phyloP scores from a whole-genome alignment of 2,329 filamentous ascomycete genomes.

The Ophiostoma quercus region DNA sequence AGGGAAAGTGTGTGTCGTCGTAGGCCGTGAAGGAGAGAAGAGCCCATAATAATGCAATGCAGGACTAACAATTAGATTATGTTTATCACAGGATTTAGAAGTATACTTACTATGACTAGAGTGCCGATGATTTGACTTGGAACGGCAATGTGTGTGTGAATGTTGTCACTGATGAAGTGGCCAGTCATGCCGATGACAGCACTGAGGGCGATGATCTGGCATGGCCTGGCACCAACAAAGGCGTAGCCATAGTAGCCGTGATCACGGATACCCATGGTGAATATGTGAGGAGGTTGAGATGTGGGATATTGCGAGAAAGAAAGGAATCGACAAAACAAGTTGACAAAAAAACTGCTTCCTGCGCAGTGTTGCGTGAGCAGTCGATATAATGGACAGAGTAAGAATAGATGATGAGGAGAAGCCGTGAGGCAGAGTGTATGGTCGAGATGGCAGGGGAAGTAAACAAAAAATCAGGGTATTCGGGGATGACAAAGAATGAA shows the following conservation, averaged over 20 bases:
- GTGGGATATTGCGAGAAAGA: background rate
- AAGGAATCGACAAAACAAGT: background rate
- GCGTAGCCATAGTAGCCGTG: constrained; percentile 54
- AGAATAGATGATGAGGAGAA: background rate
- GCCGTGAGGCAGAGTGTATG: constrained; percentile 4
- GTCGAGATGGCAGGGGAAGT: background rate
- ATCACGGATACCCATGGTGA: constrained; percentile 31
- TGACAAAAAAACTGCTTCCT: background rate
- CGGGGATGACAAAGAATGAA: background rate
- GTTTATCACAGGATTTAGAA: too few species aligned
- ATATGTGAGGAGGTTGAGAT: background rate
- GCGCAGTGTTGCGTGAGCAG: constrained; percentile 13
- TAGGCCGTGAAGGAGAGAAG: constrained; percentile 47
- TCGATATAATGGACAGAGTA: background rate
- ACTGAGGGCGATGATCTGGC: constrained; percentile 67
- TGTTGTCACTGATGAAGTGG: constrained; percentile 76
- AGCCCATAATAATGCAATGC: constrained; percentile 73
- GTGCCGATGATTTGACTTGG: constrained; percentile 72
- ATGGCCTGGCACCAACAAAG: constrained; percentile 66
- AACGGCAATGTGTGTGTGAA: constrained; percentile 57
- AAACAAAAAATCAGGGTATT: constrained; percentile 6
- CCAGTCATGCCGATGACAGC: constrained; percentile 73
- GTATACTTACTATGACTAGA: constrained; percentile 61
- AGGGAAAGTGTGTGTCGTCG: constrained; percentile 65
- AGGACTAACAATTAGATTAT: constrained; percentile 51